These are phyloP conservation scores for Dalechampia spathulata DNA, from an alignment of 441 rosid genomes.

Conservation along the genomic window DNA sequence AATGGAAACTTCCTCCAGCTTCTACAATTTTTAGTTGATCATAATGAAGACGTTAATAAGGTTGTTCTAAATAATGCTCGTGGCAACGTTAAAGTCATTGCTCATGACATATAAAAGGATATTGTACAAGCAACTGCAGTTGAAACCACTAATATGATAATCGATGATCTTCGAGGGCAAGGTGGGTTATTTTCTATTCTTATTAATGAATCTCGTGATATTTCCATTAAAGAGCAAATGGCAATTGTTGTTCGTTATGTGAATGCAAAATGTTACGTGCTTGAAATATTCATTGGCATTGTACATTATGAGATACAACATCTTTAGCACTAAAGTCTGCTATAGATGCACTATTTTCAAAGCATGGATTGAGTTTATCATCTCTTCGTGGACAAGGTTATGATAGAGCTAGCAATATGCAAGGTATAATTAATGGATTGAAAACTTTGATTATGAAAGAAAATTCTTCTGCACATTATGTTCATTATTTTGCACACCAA, in stretches of 20 bases:
- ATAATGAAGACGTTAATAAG: background rate
- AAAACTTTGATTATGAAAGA: slow-evolving; percentile 2
- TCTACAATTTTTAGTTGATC: background rate
- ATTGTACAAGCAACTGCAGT: background rate
- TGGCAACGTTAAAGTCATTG: background rate
- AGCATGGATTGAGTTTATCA: background rate
- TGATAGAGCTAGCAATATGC: slow-evolving; percentile 5
- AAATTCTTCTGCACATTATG: background rate
- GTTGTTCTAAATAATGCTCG: background rate
- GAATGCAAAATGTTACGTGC: background rate
- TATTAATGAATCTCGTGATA: background rate
- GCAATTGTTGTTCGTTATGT: background rate
- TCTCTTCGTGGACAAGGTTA: slow-evolving; percentile 2
- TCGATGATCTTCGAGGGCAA: background rate
- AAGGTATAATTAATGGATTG: background rate
- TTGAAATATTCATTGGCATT: background rate
- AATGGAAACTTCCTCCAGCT: background rate
- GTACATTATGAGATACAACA: background rate
- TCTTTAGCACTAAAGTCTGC: background rate
- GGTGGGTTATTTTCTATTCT: too few species aligned
- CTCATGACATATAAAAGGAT: background rate
- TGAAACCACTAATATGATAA: background rate
- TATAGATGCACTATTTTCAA: background rate
- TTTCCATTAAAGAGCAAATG: background rate
- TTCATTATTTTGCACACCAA: slow-evolving; percentile 9